phyloP scores from a whole-genome alignment of 2,329 filamentous ascomycete species.

The Rutstroemia sp. region DNA sequence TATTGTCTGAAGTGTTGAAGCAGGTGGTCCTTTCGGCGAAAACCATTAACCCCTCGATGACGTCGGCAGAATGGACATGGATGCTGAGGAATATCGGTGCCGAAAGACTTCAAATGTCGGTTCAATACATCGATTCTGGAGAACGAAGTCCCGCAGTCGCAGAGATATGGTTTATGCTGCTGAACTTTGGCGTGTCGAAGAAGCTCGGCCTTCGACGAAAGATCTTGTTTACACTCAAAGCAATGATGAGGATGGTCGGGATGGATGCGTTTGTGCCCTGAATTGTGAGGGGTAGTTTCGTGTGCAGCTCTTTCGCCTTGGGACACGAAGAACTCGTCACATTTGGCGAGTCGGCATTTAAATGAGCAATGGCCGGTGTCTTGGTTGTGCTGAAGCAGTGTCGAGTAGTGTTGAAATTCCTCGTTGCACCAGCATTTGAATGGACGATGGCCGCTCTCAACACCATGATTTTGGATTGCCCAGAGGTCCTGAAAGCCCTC shows the following conservation, averaged over 20 bases:
- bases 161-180: constrained; percentile 15
- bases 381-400: neutral
- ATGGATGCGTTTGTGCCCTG: constrained; percentile 5
- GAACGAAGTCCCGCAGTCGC: constrained; percentile 24
- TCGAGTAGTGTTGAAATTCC: neutral
- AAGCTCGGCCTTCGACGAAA: constrained; percentile 7
- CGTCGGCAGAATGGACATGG: constrained; percentile 30
- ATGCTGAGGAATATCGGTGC: constrained; percentile 14
- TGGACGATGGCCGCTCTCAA: neutral
- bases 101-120: constrained; percentile 23
- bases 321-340: constrained; percentile 8
- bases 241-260: constrained; percentile 7
- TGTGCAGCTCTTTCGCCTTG: constrained; percentile 7
- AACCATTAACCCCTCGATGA: constrained; percentile 29
- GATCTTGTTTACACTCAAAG: constrained; percentile 9
- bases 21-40: constrained; percentile 33
- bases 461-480: neutral
- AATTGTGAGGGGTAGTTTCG: constrained; percentile 2
- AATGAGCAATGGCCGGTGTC: neutral
- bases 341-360: neutral
- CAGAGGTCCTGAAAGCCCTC: no score
- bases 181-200: constrained; percentile 11
- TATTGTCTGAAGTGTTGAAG: constrained; percentile 32
- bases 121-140: constrained; percentile 24
- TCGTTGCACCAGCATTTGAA: neutral